phyloP scores from a whole-genome alignment of 805 yeast species.

The Saturnispora gosingensis region DNA sequence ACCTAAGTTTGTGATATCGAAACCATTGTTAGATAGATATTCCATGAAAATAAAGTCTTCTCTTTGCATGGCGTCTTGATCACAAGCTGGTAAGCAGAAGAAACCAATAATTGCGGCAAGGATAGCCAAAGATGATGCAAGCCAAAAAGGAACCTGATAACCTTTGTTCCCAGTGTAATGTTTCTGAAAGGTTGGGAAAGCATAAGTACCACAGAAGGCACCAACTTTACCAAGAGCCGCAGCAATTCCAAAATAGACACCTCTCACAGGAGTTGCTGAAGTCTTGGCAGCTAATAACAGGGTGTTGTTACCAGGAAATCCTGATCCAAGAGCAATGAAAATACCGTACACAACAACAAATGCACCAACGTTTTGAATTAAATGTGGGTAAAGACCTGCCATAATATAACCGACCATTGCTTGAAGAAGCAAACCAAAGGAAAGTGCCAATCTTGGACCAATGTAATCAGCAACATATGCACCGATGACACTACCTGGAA shows the following conservation, averaged over 20 bases:
- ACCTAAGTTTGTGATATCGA: conserved; percentile 54
- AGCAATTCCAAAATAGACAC: conserved; percentile 82
- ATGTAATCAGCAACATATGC: conserved; percentile 74
- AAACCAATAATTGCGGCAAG: conserved; percentile 61
- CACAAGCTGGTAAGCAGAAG: conserved; percentile 69
- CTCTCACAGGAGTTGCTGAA: conserved; percentile 79
- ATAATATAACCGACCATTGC: conserved; percentile 73
- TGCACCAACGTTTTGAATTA: conserved; percentile 58
- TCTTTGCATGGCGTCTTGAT: conserved; percentile 69
- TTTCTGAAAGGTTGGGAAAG: conserved; percentile 71
- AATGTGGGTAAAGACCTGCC: conserved; percentile 57
- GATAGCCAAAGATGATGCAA: conserved; percentile 68
- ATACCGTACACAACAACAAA: conserved; percentile 85
- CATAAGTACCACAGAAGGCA: conserved; percentile 83
- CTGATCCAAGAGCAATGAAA: conserved; percentile 78
- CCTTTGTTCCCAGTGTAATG: conserved; percentile 54
- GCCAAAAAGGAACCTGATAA: conserved; percentile 69
- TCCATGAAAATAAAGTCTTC: conserved; percentile 68
- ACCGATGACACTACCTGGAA: conserved; percentile 86
- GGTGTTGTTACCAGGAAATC: conserved; percentile 79
- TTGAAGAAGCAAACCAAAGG: conserved; percentile 60
- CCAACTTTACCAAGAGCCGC: conserved; percentile 91
- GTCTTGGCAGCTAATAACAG: conserved; percentile 85
- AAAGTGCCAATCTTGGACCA: conserved; percentile 79
- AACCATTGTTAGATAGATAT: conserved; percentile 61